Percentiles rank a stretch among this genome's conserved stretches.
These are phyloP conservation scores for Naganishia sp. DNA, from an alignment of 1,284 basidiomycete genomes.

Conservation along the genomic window DNA sequence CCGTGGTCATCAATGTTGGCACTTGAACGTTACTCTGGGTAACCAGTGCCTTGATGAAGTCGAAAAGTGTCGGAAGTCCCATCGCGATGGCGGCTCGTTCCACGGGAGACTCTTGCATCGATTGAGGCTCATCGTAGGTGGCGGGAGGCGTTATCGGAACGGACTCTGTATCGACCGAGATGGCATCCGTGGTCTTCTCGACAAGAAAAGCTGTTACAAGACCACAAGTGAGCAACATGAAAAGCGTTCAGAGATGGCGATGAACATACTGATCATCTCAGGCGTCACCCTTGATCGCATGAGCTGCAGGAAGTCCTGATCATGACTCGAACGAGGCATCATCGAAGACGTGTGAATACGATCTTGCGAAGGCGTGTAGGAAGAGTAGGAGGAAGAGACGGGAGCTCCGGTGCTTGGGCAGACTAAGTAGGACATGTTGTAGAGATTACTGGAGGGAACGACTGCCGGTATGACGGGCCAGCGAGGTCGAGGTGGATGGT, in stretches of 20 bases:
- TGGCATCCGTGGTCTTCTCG: slow-evolving; percentile 25
- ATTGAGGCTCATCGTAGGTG: slow-evolving; percentile 5
- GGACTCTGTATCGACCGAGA: slow-evolving; percentile 25
- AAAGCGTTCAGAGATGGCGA: not conserved
- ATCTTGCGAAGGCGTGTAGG: slow-evolving; percentile 27
- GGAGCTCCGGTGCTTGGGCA: slow-evolving; percentile 25
- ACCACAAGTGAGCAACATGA: not conserved
- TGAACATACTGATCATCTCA: slow-evolving; percentile 32
- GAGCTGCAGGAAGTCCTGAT: slow-evolving; percentile 32
- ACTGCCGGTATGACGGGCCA: slow-evolving; percentile 25
- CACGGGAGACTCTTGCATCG: slow-evolving; percentile 25
- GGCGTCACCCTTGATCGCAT: slow-evolving; percentile 30
- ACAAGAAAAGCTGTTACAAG: slow-evolving; percentile 25
- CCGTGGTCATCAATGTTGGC: slow-evolving; percentile 86
- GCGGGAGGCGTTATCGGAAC: slow-evolving; percentile 26
- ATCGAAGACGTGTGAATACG: slow-evolving; percentile 34
- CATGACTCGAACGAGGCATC: slow-evolving; percentile 32
- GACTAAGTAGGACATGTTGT: slow-evolving; percentile 17
- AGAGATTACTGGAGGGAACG: slow-evolving; percentile 15
- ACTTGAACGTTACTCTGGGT: slow-evolving; percentile 86
- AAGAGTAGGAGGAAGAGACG: slow-evolving; percentile 22
- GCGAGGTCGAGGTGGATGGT: slow-evolving; percentile 15
- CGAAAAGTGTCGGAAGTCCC: slow-evolving; percentile 68
- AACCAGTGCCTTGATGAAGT: slow-evolving; percentile 84
- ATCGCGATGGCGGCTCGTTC: slow-evolving; percentile 32